Conservation (phyloP, 2,329 filamentous ascomycete species). For the Bipolaris zeicola region DNA sequence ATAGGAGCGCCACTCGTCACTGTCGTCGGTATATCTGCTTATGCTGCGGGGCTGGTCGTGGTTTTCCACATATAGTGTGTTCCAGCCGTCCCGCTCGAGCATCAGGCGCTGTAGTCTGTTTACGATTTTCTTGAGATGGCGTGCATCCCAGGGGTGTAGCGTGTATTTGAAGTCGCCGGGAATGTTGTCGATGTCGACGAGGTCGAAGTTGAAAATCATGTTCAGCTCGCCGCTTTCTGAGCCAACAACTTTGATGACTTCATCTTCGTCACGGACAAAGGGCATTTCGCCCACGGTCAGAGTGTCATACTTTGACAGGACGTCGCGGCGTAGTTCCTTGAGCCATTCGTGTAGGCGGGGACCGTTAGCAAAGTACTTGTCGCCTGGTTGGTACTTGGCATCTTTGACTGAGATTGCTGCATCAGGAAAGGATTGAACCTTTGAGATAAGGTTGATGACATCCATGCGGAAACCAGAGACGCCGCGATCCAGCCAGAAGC, state of each 20-base stretch:
- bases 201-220: slow-evolving; percentile 68
- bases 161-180: slow-evolving; percentile 46
- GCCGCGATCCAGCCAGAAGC: slow-evolving; percentile 79
- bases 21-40: slow-evolving; percentile 56
- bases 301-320: slow-evolving; percentile 65
- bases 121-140: slow-evolving; percentile 42
- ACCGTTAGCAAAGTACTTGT: slow-evolving; percentile 68
- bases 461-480: slow-evolving; percentile 57
- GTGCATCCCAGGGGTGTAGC: slow-evolving; percentile 41
- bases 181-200: slow-evolving; percentile 48
- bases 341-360: slow-evolving; percentile 73
- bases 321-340: slow-evolving; percentile 64
- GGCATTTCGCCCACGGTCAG: slow-evolving; percentile 72
- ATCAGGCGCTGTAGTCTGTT: slow-evolving; percentile 45
- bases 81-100: slow-evolving; percentile 52
- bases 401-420: slow-evolving; percentile 37
- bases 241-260: slow-evolving; percentile 55
- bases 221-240: slow-evolving; percentile 59
- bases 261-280: slow-evolving; percentile 55
- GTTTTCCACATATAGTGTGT: slow-evolving; percentile 59
- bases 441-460: slow-evolving; percentile 48
- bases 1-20: slow-evolving; percentile 53
- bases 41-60: slow-evolving; percentile 60
- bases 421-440: slow-evolving; percentile 40
- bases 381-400: slow-evolving; percentile 48